These are phyloP conservation scores for Chimonanthus salicifolius DNA, from an alignment of 164 flowering plant species.

Conservation along the genomic window DNA sequence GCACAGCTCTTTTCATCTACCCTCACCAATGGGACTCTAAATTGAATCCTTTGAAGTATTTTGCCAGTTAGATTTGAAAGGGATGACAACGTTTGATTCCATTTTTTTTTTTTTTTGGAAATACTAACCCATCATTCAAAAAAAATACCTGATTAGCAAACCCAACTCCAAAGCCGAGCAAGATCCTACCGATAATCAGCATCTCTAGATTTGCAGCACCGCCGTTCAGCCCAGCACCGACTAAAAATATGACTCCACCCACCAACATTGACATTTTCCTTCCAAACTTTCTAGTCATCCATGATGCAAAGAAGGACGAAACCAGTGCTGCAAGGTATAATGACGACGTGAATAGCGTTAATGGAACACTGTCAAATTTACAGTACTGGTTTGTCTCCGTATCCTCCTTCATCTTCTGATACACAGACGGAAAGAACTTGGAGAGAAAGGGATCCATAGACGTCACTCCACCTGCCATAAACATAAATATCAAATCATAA, in stretches of 20 bases:
- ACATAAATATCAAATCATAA: neutral
- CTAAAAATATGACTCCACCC: constrained; percentile 20
- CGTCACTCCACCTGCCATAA: constrained; percentile 31
- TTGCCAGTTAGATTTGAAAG: too few relatives aligned
- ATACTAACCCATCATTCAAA: too few relatives aligned
- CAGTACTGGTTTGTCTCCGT: constrained; percentile 28
- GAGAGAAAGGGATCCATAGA: constrained; percentile 26
- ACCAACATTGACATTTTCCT: constrained; percentile 24
- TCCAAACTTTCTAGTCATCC: constrained; percentile 21
- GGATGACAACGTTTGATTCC: neutral
- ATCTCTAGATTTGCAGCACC: constrained; percentile 15
- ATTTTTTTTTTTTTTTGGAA: too few relatives aligned
- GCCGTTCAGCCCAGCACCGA: constrained; percentile 22
- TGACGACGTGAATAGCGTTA: constrained; percentile 31
- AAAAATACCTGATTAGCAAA: constrained; percentile 31
- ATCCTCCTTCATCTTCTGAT: constrained; percentile 4
- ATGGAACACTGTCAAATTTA: constrained; percentile 16
- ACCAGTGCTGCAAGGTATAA: constrained; percentile 26
- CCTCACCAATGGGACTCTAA: too few relatives aligned
- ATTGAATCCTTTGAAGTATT: too few relatives aligned
- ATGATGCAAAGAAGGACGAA: constrained; percentile 27
- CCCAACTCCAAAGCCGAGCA: constrained; percentile 35
- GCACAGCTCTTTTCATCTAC: too few relatives aligned
- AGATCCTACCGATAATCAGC: constrained; percentile 32
- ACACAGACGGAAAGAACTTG: constrained; percentile 28